Evolutionary conservation across 2,329 filamentous ascomycete genomes (phyloP), one percentile per base, ranked within the genome.

Genomic region (Metarhizium guizhouense): DNA sequence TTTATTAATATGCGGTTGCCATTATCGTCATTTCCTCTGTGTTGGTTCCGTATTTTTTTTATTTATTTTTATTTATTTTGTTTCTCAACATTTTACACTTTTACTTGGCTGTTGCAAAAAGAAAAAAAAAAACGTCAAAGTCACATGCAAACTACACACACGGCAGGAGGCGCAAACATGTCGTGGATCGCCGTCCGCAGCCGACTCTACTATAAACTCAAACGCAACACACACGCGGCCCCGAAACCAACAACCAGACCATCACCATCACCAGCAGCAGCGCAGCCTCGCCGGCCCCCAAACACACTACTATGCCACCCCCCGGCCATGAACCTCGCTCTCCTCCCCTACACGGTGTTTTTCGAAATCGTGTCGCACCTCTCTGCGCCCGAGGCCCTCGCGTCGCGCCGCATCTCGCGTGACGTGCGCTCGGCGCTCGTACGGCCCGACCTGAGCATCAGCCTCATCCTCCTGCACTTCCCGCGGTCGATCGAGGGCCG

Each of bases 291-390:
- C 40, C 40, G 40, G 16, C 40, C 11, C 6, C 34, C 10, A 29
- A 20, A 18, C 32, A 20, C n/a, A 42, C 20, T 18, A 52, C 42
- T 25, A 25, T 25, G 25, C 25, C 25, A 25, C 18, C n/a, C 38
- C 10, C 18, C 40, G 38, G 40, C 62, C 61, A 69, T 67, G 66
- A 67, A 73, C 57, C 67, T 79, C 34, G 70, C 68, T 10, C 67
- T 73, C 16, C 70, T 86, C 43, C 82, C 82, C n/a, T 74, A 76
- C 61, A 80, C 83, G 53, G 64, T 86, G 50, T 84, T 86, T 61
- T 71, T 82, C 57, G 71, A 82, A 51, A 68, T 86, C 54, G 57
- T 80, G 40, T 69, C 63, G 2, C 65, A 77, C 59, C 70, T 86
- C 16, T 66, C 75, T 1, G 73, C 81, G 2, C 67, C 62, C 18